These are phyloP conservation scores for Silene conica DNA, from an alignment of 148 eudicot species.

Conservation along the genomic window DNA sequence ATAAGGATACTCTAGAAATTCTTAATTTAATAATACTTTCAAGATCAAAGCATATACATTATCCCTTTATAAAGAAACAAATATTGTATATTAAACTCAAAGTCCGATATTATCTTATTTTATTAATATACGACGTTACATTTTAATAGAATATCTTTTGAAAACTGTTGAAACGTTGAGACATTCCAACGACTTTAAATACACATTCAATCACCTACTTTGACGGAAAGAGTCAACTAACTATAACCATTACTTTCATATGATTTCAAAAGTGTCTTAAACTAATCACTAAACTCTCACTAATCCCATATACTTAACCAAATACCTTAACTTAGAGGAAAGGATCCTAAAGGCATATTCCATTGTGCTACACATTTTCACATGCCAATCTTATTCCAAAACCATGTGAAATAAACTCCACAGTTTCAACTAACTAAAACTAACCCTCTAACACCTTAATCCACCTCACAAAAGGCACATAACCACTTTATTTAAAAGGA, in stretches of 20 bases:
- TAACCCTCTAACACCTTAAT: constrained; percentile 20
- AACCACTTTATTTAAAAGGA: background rate
- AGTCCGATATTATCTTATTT: background rate
- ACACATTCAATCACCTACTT: background rate
- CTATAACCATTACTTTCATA: background rate
- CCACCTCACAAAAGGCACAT: constrained; percentile 24
- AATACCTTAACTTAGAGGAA: background rate
- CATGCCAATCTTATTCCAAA: too few species aligned
- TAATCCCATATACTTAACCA: background rate
- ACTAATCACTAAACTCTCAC: constrained; percentile 3
- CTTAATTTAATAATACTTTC: background rate
- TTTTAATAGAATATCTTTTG: background rate
- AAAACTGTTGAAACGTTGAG: background rate
- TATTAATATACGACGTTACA: constrained; percentile 12
- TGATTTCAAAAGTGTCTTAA: constrained; percentile 11
- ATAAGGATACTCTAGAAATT: too few species aligned
- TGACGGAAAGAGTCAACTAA: background rate
- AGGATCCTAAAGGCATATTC: constrained; percentile 29
- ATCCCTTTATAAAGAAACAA: background rate
- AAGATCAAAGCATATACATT: background rate
- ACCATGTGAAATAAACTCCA: background rate
- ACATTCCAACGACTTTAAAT: constrained; percentile 6
- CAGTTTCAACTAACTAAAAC: constrained; percentile 32
- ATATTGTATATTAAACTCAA: background rate
- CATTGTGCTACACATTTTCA: background rate